A percentile compares a stretch with the other conserved stretches of the same genome.
Conservation (phyloP, 768 basidiomycete genomes). For the Sistotremastrum suecicum region DNA sequence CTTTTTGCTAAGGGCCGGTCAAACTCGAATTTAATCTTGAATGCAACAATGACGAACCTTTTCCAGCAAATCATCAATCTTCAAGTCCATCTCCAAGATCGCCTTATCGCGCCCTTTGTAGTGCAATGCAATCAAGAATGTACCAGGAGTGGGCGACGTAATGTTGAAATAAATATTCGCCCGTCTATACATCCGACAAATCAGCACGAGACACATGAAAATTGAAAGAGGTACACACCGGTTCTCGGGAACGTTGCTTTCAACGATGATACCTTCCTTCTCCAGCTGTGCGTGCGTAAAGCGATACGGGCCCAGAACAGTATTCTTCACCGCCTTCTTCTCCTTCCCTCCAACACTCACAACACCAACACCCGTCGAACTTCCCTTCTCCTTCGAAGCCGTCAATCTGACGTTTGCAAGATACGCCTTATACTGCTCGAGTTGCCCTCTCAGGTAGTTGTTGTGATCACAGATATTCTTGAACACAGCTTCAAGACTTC, state of each 20-base stretch:
- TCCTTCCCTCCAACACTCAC: constrained; percentile 95
- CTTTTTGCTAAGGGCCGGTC: constrained; percentile 68
- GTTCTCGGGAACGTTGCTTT: constrained; percentile 98
- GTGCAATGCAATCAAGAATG: constrained; percentile 96
- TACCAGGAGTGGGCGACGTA: constrained; percentile 92
- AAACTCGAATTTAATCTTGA: not conserved
- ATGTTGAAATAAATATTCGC: constrained; percentile 99
- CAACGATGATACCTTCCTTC: constrained; percentile 98
- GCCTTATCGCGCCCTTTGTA: constrained; percentile 99
- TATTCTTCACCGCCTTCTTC: constrained; percentile 77
- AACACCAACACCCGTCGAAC: constrained; percentile 81
- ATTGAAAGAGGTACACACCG: constrained; percentile 37
- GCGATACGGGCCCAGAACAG: constrained; percentile 87
- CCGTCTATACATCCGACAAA: constrained; percentile 36
- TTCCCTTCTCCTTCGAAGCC: constrained; percentile 78
- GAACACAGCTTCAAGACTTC: constrained; percentile 91
- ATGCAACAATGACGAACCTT: constrained; percentile 44
- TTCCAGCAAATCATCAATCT: constrained; percentile 94
- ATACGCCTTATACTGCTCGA: constrained; percentile 99
- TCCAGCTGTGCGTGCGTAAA: constrained; percentile 98
- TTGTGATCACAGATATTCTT: constrained; percentile 99
- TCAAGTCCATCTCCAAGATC: constrained; percentile 98
- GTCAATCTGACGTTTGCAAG: constrained; percentile 93
- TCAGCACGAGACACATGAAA: constrained; percentile 5
- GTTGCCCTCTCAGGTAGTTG: constrained; percentile 86